Percentiles rank a stretch among this genome's conserved stretches.
Evolutionary conservation across 2,329 filamentous ascomycete species (phyloP).

Genomic region (Phyllosticta citrichinensis): DNA sequence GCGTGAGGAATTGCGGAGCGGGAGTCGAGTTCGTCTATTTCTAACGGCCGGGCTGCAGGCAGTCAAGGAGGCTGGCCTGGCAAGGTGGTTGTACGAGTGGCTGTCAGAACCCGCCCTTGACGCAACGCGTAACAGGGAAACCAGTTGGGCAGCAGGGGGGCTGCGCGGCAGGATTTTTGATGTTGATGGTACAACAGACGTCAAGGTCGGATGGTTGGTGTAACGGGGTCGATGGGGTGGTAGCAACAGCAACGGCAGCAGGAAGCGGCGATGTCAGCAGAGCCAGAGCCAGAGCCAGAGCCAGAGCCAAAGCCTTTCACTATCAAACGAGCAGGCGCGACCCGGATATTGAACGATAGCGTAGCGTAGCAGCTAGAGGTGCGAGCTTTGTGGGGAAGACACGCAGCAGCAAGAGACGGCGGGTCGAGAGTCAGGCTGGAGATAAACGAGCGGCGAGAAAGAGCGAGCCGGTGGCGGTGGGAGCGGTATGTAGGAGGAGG

Average conservation of each 20-base stretch:
- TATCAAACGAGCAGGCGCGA: too few species aligned
- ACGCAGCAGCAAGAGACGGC: not conserved
- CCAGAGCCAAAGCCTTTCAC: too few species aligned
- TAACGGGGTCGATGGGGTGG: not conserved
- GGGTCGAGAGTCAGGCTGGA: not conserved
- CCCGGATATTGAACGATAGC: too few species aligned
- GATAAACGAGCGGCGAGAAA: not conserved
- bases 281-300: too few species aligned
- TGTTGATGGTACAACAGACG: not conserved
- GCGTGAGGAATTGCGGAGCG: not conserved
- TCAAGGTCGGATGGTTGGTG: not conserved
- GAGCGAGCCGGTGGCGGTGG: not conserved
- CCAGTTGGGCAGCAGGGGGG: not conserved
- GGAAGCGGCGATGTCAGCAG: not conserved
- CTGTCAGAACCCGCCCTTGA: not conserved
- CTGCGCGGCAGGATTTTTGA: not conserved
- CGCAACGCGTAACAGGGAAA: not conserved
- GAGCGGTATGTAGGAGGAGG: too few species aligned
- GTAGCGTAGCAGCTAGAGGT: not conserved
- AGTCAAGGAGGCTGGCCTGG: not conserved
- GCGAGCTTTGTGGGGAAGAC: not conserved
- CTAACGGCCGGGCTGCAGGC: not conserved
- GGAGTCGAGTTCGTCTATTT: not conserved
- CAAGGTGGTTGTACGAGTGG: not conserved
- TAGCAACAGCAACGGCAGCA: not conserved